Base-by-base conservation (phyloP, 345 rosid species). In the Brassica napus region DNA sequence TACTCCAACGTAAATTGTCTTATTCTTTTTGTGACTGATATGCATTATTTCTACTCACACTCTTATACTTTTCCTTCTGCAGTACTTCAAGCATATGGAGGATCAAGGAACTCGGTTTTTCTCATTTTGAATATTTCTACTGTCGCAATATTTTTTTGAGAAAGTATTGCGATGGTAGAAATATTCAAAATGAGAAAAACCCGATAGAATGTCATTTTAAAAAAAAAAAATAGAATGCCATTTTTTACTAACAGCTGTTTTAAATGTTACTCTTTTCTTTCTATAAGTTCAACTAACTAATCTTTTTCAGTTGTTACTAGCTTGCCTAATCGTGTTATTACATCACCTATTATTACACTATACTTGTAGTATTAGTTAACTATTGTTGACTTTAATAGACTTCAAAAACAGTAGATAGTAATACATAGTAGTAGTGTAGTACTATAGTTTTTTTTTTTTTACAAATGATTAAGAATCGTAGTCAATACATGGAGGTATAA, bases 61-160 rank as follows among this genome's bases (percentile, higher is more conserved):
- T 58, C 49, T 65, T 2, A 18, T 14, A 37, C 12, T 71, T 71
- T 39, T 16, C 34, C 6, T 57, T 71, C 16, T 54, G 54, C 71
- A 71, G 81, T 70, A 34, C 32, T 69, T 72, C 60, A 30, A 30
- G 61, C 54, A 72, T 58, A 8, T 18, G 32, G 72, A 39, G 47
- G 30, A 30, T 72, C 63, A 58, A 42, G 21, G 64, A 49, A 49
- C 57, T 55, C 26, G 3, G 44, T 55, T 18, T 8, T 35, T 72
- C 49, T 44, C 63, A 42, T 72, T 42, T 42, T 31, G 7, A 8
- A 58, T 71, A 23, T 58, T 35, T 21, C 6, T 71, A 21, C 12
- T 58, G 52, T 58, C 1, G 26, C 35, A 72, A 8, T 78, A 72
- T 30, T 58, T 49, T 8, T 21, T 21, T 21, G 23, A 21, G 23